A percentile compares a stretch with the other conserved stretches of the same genome.
phyloP scores from a whole-genome alignment of 768 basidiomycete species.

The Collybia nuda region DNA sequence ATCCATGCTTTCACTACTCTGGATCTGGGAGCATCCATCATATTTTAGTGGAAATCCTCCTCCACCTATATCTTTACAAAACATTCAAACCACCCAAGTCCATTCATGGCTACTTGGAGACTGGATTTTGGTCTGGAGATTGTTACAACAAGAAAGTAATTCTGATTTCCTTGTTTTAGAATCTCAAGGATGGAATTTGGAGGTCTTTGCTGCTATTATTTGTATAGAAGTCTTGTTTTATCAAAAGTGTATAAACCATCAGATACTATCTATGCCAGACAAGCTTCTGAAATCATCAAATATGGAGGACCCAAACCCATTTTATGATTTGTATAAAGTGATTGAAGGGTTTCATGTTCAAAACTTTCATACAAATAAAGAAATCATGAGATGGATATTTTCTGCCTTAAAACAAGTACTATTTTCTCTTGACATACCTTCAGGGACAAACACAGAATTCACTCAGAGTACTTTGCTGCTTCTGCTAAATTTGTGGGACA shows the following conservation, averaged over 20 bases:
- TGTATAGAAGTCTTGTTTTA: constrained; percentile 2
- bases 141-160: neutral
- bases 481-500: neutral
- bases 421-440: neutral
- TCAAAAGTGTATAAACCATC: neutral
- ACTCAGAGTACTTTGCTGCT: neutral
- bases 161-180: neutral
- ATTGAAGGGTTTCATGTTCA: neutral
- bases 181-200: neutral
- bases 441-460: neutral
- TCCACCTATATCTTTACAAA: neutral
- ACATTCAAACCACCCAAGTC: neutral
- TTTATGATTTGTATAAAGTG: constrained; percentile 3
- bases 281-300: neutral
- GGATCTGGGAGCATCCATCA: neutral
- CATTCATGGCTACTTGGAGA: constrained; percentile 2
- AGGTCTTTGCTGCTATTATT: neutral
- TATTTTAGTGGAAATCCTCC: neutral
- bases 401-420: neutral
- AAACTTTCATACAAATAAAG: neutral
- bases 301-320: neutral
- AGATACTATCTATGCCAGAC: neutral
- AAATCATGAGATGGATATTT: neutral
- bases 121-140: constrained; percentile 4
- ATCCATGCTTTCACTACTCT: neutral